Base-by-base conservation (phyloP, 2,329 filamentous ascomycete species). In the Tolypocladium ophioglossoides region DNA sequence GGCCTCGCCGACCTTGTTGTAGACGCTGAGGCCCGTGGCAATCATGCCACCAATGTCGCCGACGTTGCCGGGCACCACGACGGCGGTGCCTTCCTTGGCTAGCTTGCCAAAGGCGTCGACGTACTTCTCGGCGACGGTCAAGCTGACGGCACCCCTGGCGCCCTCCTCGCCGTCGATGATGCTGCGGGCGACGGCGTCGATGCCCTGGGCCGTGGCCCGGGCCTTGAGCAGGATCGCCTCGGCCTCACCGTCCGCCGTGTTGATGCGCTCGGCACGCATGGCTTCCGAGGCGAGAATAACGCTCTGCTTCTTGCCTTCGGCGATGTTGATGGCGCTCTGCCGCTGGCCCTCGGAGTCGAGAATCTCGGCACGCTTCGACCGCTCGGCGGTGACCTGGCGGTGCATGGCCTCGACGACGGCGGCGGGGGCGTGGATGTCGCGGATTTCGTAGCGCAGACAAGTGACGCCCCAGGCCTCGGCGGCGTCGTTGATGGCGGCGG, bases 401-500 rank as follows among this genome's bases (percentile, higher is more conserved):
- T 99, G 94, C 94, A 99, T 99, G 64, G 94, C 94, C 64, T 91
- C 89, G 57, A 97, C 92, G 14, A 99, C 94, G 51, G 87, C 87
- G 35, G 86, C 89, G 2, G 94, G 94, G 0, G 94, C 94, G 73
- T 99, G 94, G 65, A 99, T 99, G 71, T 99, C 94, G 62, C 94
- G 82, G 69, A 99, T 99, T 73, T 99, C 94, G 76, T 99, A 99
- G 55, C 94, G 87, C 57, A 99, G 79, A 68, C 94, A 99, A 37
- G 90, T 89, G 22, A 99, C 90, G 56, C 94, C 94, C 94, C 94
- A 99, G 53, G 92, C 92, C 64, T 95, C 87, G 5, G 94, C 92
- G 1, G 94, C 94, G 70, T 97, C 92, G 70, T 99, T 99, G 79
- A 99, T 97, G 46, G 94, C 92, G 55, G 89, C 86, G n/a, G 94